Evolutionary conservation across 2,329 filamentous ascomycete genomes (phyloP).

Genomic region (Pseudogymnoascus sp.): DNA sequence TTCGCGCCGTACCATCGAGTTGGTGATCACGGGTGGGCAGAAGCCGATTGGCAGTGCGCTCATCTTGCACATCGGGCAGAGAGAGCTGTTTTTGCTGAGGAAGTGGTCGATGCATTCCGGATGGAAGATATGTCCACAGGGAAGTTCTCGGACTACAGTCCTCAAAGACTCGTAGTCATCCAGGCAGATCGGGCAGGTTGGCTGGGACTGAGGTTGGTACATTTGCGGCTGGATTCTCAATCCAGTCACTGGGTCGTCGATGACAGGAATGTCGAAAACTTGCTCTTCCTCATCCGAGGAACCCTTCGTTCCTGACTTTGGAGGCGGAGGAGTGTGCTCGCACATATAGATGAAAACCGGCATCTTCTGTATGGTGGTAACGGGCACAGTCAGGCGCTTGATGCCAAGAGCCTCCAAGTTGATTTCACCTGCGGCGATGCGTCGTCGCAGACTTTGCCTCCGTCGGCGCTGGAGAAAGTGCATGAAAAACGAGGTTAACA

Average conservation of each 20-base stretch:
- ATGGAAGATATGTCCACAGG: conserved; percentile 90
- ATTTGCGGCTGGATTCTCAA: conserved; percentile 12
- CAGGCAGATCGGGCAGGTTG: conserved; percentile 83
- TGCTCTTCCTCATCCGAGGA: neutral
- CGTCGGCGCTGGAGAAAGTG: conserved; percentile 68
- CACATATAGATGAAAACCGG: conserved; percentile 71
- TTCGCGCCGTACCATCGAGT: conserved; percentile 79
- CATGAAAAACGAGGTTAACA: conserved; percentile 62
- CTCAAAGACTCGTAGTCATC: conserved; percentile 64
- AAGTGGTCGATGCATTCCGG: conserved; percentile 86
- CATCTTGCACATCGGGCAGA: conserved; percentile 87
- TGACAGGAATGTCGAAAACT: conserved; percentile 12
- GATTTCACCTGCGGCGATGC: conserved; percentile 70
- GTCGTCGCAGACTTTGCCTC: conserved; percentile 57
- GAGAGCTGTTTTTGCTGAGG: conserved; percentile 66
- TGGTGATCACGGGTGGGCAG: conserved; percentile 63
- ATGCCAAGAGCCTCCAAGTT: conserved; percentile 82
- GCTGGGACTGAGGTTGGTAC: conserved; percentile 56
- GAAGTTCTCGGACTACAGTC: conserved; percentile 73
- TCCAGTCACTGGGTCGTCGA: conserved; percentile 10
- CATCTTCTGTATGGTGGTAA: conserved; percentile 61
- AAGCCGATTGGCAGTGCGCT: conserved; percentile 65
- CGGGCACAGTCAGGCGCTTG: conserved; percentile 70
- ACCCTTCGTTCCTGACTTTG: conserved; percentile 2
- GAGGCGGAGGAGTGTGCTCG: conserved; percentile 38